Conservation (phyloP, 1,139 yeast genomes). For the Blastobotrys serpentis region DNA sequence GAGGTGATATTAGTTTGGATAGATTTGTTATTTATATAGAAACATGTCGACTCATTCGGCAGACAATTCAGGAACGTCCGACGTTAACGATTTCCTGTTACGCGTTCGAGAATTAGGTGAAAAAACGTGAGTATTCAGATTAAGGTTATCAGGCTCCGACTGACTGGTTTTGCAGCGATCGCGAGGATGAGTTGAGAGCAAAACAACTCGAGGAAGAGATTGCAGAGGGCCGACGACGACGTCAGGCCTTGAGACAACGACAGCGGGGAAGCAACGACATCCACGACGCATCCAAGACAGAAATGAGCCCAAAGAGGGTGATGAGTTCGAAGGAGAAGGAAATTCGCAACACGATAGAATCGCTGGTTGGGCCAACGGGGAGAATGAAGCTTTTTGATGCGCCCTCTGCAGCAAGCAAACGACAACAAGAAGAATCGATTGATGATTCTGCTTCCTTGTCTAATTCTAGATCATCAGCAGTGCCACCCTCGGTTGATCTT, state of each 20-base stretch:
- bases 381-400: slow-evolving; percentile 3
- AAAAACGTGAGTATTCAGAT: slow-evolving; percentile 31
- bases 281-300: slow-evolving; percentile 28
- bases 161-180: slow-evolving; percentile 26
- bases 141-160: not conserved
- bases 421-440: not conserved
- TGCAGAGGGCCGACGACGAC: slow-evolving; percentile 34
- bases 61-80: slow-evolving; percentile 21
- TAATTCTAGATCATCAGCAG: too few relatives aligned
- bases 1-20: too few relatives aligned
- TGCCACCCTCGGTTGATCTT: too few relatives aligned
- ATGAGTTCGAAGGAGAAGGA: slow-evolving; percentile 25
- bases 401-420: not conserved
- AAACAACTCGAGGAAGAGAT: slow-evolving; percentile 38
- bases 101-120: slow-evolving; percentile 40
- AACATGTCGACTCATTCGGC: not conserved
- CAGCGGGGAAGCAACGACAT: slow-evolving; percentile 22
- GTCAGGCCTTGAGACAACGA: slow-evolving; percentile 31
- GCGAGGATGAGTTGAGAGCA: slow-evolving; percentile 40
- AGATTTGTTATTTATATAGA: too few relatives aligned
- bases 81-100: slow-evolving; percentile 39
- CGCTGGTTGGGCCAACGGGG: slow-evolving; percentile 27
- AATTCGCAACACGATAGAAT: slow-evolving; percentile 25
- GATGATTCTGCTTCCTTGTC: too few relatives aligned
- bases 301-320: slow-evolving; percentile 11